Conservation (phyloP, 2,329 filamentous ascomycete genomes). For the Chaetomiaceae sp. region DNA sequence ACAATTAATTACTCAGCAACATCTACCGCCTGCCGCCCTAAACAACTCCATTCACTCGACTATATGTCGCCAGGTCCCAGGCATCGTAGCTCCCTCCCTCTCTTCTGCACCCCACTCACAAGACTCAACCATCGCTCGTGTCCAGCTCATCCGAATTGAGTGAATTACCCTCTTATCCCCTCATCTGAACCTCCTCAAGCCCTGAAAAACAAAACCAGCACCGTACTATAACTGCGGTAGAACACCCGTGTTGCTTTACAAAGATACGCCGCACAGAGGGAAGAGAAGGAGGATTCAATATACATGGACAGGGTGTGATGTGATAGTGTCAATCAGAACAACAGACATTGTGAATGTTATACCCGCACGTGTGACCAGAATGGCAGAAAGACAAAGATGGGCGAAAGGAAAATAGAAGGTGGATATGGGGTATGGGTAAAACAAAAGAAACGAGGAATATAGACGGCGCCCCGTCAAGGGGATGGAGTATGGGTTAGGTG, state of each 20-base stretch:
- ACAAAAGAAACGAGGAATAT: conserved; percentile 11
- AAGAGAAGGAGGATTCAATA: neutral
- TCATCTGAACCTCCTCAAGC: neutral
- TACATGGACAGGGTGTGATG: conserved; percentile 1
- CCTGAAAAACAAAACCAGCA: neutral
- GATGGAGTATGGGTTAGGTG: conserved; percentile 1
- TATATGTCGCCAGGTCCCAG: neutral
- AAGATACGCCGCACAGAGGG: neutral
- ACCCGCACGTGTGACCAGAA: neutral
- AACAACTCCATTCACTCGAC: neutral
- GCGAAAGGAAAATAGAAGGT: neutral
- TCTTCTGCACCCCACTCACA: neutral
- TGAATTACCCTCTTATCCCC: neutral
- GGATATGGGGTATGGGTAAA: neutral
- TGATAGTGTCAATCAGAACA: neutral
- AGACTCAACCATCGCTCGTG: neutral
- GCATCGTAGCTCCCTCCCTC: neutral
- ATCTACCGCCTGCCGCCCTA: neutral
- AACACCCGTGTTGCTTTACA: neutral
- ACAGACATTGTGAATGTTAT: conserved; percentile 8
- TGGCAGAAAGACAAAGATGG: neutral
- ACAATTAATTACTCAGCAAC: neutral
- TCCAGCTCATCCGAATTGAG: neutral
- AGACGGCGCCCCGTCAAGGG: conserved; percentile 12
- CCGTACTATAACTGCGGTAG: neutral